These are phyloP conservation scores for Termitomyces sp. DNA, from an alignment of 768 basidiomycete species.

Conservation along the genomic window DNA sequence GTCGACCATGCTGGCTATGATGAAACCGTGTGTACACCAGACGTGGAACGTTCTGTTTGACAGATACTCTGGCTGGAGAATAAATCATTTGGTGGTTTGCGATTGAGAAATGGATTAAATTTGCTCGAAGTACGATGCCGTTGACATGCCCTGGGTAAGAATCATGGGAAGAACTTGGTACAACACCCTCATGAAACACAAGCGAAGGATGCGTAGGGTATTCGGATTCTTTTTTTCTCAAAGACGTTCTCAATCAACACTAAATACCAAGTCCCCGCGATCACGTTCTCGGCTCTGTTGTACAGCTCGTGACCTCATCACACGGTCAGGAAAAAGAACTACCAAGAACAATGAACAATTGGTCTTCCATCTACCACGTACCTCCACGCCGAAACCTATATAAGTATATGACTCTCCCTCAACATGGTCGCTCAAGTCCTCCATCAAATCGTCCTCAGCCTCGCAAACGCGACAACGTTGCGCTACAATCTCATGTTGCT, in stretches of 20 bases:
- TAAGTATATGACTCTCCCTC: constrained; percentile 4
- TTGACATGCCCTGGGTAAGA: neutral
- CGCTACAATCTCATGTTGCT: constrained; percentile 36
- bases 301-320: neutral
- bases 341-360: constrained; percentile 6
- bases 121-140: neutral
- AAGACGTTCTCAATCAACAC: too few relatives aligned
- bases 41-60: too few relatives aligned
- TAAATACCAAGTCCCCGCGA: too few relatives aligned
- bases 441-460: constrained; percentile 4
- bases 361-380: constrained; percentile 12
- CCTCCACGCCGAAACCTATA: constrained; percentile 5
- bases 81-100: neutral
- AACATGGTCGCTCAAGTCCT: constrained; percentile 12
- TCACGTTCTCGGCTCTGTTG: constrained; percentile 4
- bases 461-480: constrained; percentile 25
- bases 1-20: too few relatives aligned
- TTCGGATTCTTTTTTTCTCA: too few relatives aligned
- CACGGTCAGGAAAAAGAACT: neutral
- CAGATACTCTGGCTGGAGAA: too few relatives aligned
- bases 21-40: too few relatives aligned
- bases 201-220: too few relatives aligned
- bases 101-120: neutral
- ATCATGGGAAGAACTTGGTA: neutral
- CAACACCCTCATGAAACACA: too few relatives aligned